Evolutionary conservation across 176 grass and related monocot species (phyloP).

Genomic region (Oropetium thomaeum): DNA sequence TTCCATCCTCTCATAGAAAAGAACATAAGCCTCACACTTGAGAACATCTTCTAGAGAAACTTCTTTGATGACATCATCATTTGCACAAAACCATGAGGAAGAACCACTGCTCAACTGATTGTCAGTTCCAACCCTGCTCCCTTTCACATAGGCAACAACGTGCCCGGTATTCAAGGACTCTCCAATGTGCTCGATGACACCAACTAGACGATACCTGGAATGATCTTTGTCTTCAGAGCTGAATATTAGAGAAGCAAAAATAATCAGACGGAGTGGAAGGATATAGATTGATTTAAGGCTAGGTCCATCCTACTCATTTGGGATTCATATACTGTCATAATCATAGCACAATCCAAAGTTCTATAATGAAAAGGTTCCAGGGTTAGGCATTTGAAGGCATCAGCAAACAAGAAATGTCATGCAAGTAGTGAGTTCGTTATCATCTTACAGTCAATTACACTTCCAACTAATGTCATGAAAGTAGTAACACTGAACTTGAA

Average conservation of each 20-base stretch:
- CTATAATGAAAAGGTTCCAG: too few relatives aligned
- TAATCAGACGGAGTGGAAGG: neutral
- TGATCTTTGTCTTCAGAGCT: conserved; percentile 11
- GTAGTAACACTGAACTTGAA: too few relatives aligned
- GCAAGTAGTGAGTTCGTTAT: too few relatives aligned
- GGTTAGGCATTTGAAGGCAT: too few relatives aligned
- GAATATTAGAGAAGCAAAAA: neutral
- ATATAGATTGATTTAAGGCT: conserved; percentile 14
- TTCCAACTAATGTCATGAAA: too few relatives aligned
- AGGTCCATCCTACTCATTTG: neutral
- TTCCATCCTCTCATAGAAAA: conserved; percentile 77
- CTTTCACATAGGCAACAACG: neutral
- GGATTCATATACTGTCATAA: neutral
- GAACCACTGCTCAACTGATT: neutral
- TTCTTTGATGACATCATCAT: conserved; percentile 36
- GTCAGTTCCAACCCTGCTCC: neutral
- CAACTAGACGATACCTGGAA: conserved; percentile 38
- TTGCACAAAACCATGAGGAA: conserved; percentile 55
- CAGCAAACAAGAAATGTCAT: too few relatives aligned
- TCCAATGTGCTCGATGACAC: conserved; percentile 47
- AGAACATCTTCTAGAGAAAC: conserved; percentile 61
- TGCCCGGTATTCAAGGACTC: neutral
- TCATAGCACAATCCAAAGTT: neutral
- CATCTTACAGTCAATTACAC: too few relatives aligned
- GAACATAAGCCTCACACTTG: conserved; percentile 50